Base-by-base conservation (phyloP, 306 rosid species). In the Heteromeles arbutifolia region DNA sequence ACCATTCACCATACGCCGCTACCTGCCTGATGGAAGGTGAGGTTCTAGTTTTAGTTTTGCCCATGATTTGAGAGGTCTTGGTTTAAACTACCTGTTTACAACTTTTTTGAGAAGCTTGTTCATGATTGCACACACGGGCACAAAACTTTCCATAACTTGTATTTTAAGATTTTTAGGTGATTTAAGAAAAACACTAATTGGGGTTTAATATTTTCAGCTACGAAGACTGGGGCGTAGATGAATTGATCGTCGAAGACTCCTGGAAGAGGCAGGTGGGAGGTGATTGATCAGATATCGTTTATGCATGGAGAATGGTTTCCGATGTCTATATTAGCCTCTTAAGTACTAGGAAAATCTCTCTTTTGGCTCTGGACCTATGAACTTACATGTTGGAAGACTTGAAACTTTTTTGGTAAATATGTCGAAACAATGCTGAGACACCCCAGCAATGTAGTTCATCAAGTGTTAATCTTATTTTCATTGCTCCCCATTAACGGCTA, bases 181-280 rank as follows among this genome's bases (percentile, higher is more conserved):
- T 57, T 22, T 22, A 57, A 11, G 29, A 22, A 57, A 57, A 57
- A 22, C 24, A 26, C 11, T 57, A 57, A 64, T 17, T 31, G 43
- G 13, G 41, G 31, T 9, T 29, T n/a, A 78, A 24, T 77, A 71
- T 70, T 70, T 25, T 57, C 89, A 91, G 97, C 56, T 91, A 89
- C 41, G 98, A 93, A 77, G 98, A 93, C 65, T 93, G 98, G 98
- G 97, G 98, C 70, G 98, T 93, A 26, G 97, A 91, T 84, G 97
- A 93, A 75, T 80, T 91, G 82, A 91, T 93, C 39, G 97, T 91
- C 76, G 97, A 93, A 22, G 63, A 57, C 63, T 57, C 63, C 3
- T 57, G 63, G 63, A 57, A 57, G 29, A 57, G 63, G 26, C 98
- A 93, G 83, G 97, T 93, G 8, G 98, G 97, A 62, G 98, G 98